Conservation (phyloP, 164 flowering plant genomes). For the Chloranthus sessilifolius region DNA sequence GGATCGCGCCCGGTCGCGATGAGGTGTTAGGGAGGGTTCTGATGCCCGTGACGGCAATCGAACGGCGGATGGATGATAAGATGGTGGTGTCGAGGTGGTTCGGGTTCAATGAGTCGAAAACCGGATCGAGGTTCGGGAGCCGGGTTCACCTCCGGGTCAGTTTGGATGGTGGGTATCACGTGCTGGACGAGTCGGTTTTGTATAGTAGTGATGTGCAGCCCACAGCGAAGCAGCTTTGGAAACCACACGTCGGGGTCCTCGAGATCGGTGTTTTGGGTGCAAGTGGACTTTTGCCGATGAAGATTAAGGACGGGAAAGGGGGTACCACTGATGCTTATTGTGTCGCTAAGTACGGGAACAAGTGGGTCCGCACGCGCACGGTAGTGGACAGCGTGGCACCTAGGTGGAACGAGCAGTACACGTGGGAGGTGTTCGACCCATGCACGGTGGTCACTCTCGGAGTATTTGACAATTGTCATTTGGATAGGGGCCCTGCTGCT, state of each 20-base stretch:
- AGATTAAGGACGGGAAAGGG: conserved; percentile 24
- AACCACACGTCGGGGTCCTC: conserved; percentile 49
- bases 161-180: conserved; percentile 57
- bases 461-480: conserved; percentile 32
- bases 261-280: conserved; percentile 76
- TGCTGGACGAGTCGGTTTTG: conserved; percentile 74
- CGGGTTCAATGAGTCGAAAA: conserved; percentile 24
- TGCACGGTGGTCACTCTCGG: conserved; percentile 39
- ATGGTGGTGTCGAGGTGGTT: conserved; percentile 59
- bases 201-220: conserved; percentile 73
- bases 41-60: conserved; percentile 48
- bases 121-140: conserved; percentile 42
- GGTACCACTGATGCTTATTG: conserved; percentile 34
- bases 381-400: conserved; percentile 26
- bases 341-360: conserved; percentile 37
- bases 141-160: conserved; percentile 58
- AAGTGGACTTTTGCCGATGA: conserved; percentile 37
- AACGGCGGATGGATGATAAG: conserved; percentile 52
- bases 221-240: conserved; percentile 51
- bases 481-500: conserved; percentile 4
- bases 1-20: conserved; percentile 45
- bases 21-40: conserved; percentile 55
- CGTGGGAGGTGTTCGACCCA: conserved; percentile 39
- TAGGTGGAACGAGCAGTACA: conserved; percentile 39
- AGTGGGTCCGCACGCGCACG: conserved; percentile 40